These are phyloP conservation scores for Coemansia sp. DNA, from an alignment of 192 early-diverging fungal genomes.

Conservation along the genomic window DNA sequence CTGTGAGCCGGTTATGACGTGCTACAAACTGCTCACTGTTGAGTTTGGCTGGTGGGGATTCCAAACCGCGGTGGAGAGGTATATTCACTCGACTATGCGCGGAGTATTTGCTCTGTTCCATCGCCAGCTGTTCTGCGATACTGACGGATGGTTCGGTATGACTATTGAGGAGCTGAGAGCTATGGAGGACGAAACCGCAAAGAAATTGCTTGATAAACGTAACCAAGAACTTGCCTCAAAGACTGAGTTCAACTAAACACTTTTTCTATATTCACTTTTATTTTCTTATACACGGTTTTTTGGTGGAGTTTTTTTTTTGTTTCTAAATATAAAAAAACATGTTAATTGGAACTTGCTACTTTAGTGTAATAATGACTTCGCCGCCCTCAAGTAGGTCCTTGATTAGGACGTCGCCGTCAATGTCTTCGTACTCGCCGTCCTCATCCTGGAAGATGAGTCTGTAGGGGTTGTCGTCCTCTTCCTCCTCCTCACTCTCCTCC, in stretches of 20 bases:
- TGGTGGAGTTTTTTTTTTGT: not conserved
- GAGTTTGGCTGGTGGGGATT: constrained; percentile 80
- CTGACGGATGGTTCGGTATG: constrained; percentile 78
- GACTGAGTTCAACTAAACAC: constrained; percentile 33
- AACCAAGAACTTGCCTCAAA: constrained; percentile 39
- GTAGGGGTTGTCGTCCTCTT: constrained; percentile 2
- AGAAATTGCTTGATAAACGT: constrained; percentile 60
- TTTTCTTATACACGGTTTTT: not conserved
- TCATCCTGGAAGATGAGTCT: not conserved
- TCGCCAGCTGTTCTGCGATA: constrained; percentile 77
- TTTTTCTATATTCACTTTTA: not conserved
- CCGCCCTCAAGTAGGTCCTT: not conserved
- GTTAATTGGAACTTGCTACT: not conserved
- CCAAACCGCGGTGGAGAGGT: constrained; percentile 65
- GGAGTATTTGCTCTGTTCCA: constrained; percentile 70
- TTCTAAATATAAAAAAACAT: constrained; percentile 3
- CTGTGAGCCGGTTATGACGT: constrained; percentile 77
- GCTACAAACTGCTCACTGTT: constrained; percentile 78
- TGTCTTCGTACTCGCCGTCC: not conserved
- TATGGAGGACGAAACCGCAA: constrained; percentile 68
- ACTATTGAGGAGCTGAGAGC: constrained; percentile 70
- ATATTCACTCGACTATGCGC: constrained; percentile 64
- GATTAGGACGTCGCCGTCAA: not conserved
- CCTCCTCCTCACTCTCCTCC: not conserved
- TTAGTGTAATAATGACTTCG: not conserved